phyloP scores from a whole-genome alignment of 257 asterid species.

The Scutellaria baicalensis region DNA sequence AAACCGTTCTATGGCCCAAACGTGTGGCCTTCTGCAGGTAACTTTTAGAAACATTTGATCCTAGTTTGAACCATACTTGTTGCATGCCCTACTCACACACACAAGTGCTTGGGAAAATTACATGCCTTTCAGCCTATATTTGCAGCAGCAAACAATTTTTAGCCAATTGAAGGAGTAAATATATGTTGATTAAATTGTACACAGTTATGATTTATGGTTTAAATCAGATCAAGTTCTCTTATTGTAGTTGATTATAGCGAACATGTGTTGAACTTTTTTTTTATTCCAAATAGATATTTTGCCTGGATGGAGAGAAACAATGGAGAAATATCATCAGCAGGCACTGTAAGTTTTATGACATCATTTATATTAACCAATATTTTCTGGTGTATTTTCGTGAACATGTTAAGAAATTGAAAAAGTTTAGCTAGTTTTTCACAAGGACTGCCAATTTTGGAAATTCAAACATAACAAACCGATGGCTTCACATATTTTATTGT shows the following conservation, averaged over 20 bases:
- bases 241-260: background rate
- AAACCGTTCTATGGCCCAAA: slow-evolving; percentile 74
- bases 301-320: slow-evolving; percentile 82
- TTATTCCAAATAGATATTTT: slow-evolving; percentile 38
- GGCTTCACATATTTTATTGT: no score
- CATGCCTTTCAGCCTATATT: no score
- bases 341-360: slow-evolving; percentile 59
- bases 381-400: no score
- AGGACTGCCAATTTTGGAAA: no score
- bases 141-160: no score
- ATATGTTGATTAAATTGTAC: background rate
- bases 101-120: no score
- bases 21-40: slow-evolving; percentile 75
- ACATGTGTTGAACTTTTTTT: background rate
- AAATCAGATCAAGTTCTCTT: background rate
- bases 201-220: background rate
- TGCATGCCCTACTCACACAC: no score
- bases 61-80: background rate
- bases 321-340: slow-evolving; percentile 73
- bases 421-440: no score
- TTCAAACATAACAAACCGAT: no score
- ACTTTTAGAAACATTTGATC: background rate
- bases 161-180: background rate
- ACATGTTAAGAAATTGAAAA: no score
- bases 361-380: background rate